Percentiles rank a stretch among this genome's conserved stretches.
phyloP scores from a whole-genome alignment of 352 stramenopile genomes.

The Halophytophthora batemanensis region DNA sequence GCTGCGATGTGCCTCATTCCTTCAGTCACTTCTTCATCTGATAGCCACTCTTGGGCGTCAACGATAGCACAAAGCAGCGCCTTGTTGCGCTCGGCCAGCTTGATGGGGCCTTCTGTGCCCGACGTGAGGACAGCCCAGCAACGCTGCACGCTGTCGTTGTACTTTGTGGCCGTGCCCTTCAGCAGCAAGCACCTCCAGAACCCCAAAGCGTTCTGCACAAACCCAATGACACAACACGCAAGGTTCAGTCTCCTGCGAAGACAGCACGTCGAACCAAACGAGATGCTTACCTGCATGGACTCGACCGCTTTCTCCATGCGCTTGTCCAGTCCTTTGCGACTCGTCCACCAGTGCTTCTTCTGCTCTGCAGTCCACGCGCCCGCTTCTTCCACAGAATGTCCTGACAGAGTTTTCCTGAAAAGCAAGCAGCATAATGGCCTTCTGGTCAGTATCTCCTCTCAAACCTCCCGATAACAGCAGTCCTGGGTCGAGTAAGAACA shows the following conservation, averaged over 20 bases:
- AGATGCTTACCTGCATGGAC: slow-evolving; percentile 49
- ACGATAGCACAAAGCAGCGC: slow-evolving; percentile 34
- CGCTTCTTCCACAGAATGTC: slow-evolving; percentile 51
- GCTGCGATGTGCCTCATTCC: slow-evolving; percentile 35
- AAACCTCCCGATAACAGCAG: no score
- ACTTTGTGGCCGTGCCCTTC: slow-evolving; percentile 9
- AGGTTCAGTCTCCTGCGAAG: background rate
- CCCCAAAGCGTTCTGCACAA: slow-evolving; percentile 36
- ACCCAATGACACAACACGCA: slow-evolving; percentile 5
- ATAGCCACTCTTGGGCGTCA: slow-evolving; percentile 27
- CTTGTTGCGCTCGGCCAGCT: slow-evolving; percentile 20
- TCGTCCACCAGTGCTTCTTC: slow-evolving; percentile 82
- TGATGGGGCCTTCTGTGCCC: slow-evolving; percentile 2
- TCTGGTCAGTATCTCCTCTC: no score
- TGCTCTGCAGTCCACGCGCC: slow-evolving; percentile 47
- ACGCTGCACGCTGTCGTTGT: slow-evolving; percentile 11
- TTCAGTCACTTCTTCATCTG: slow-evolving; percentile 38
- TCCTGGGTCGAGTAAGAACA: background rate
- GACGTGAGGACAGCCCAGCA: slow-evolving; percentile 35
- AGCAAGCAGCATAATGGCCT: background rate
- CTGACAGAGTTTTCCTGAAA: slow-evolving; percentile 53
- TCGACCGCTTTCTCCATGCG: slow-evolving; percentile 35
- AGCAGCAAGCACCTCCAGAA: slow-evolving; percentile 62
- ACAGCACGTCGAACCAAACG: background rate
- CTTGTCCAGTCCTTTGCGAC: slow-evolving; percentile 52